Conservation (phyloP, 2,329 filamentous ascomycete genomes). For the Dactylella cylindrospora region DNA sequence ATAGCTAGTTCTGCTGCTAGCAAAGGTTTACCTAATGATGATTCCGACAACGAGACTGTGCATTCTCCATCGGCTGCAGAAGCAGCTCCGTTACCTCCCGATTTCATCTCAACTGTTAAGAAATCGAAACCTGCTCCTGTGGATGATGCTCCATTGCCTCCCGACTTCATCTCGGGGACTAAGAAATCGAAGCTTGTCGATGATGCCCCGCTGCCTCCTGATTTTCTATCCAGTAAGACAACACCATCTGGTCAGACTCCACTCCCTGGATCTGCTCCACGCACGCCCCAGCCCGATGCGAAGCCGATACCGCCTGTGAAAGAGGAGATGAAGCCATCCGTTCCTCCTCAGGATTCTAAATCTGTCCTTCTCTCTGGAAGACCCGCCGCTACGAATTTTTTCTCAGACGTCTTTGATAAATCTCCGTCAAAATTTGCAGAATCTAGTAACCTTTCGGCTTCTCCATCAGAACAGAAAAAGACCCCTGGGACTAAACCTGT, state of each 20-base stretch:
- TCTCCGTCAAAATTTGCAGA: neutral
- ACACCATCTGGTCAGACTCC: slow-evolving; percentile 3
- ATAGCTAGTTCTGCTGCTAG: slow-evolving; percentile 10
- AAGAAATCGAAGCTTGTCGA: neutral
- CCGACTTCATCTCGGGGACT: slow-evolving; percentile 13
- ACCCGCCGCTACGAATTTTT: neutral
- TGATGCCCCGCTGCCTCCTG: neutral
- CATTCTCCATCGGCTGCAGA: slow-evolving; percentile 13
- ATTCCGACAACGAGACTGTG: slow-evolving; percentile 30
- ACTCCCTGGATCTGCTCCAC: slow-evolving; percentile 20
- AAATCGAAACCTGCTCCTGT: slow-evolving; percentile 5
- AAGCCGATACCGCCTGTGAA: neutral
- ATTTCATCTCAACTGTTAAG: slow-evolving; percentile 17
- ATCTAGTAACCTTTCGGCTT: neutral
- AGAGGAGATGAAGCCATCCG: neutral
- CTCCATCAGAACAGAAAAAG: neutral
- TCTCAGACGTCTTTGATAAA: neutral
- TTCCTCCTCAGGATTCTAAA: neutral
- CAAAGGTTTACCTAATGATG: slow-evolving; percentile 30
- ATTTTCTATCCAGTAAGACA: neutral
- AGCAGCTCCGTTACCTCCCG: slow-evolving; percentile 33
- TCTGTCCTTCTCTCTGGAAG: neutral
- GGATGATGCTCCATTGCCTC: slow-evolving; percentile 30
- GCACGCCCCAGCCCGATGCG: slow-evolving; percentile 5
- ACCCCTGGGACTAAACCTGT: slow-evolving; percentile 4